Percentiles rank a stretch among this genome's conserved stretches.
Evolutionary conservation across 2,329 filamentous ascomycete genomes (phyloP).

Genomic region (Westerdykella ornata): DNA sequence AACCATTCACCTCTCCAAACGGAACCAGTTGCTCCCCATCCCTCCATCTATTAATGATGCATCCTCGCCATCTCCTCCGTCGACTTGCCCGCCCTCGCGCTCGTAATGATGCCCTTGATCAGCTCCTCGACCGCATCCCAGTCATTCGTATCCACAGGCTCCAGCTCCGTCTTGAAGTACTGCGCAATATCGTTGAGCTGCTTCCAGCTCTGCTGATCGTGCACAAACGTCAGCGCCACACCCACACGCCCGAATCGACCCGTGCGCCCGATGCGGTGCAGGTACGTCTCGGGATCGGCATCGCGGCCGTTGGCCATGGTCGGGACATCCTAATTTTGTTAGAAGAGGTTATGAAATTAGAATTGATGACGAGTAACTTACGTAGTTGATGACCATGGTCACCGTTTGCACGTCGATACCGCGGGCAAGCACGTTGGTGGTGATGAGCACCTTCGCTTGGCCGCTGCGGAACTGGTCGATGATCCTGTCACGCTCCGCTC

Average conservation of each 20-base stretch:
- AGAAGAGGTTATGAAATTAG: slow-evolving; percentile 3
- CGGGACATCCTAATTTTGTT: slow-evolving; percentile 46
- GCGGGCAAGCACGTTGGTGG: slow-evolving; percentile 91
- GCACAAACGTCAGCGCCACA: slow-evolving; percentile 91
- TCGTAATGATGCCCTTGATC: slow-evolving; percentile 59
- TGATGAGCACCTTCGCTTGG: slow-evolving; percentile 90
- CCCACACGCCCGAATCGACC: slow-evolving; percentile 95
- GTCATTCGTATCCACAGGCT: slow-evolving; percentile 74
- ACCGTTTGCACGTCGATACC: slow-evolving; percentile 90
- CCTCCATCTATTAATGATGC: slow-evolving; percentile 36
- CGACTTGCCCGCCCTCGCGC: slow-evolving; percentile 36
- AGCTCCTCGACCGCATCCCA: slow-evolving; percentile 85
- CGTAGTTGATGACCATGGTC: slow-evolving; percentile 97
- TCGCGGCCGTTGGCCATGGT: slow-evolving; percentile 52
- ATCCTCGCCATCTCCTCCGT: slow-evolving; percentile 36
- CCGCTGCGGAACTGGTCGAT: slow-evolving; percentile 82
- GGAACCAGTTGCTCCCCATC: slow-evolving; percentile 48
- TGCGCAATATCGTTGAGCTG: slow-evolving; percentile 73
- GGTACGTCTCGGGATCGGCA: slow-evolving; percentile 89
- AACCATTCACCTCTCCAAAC: slow-evolving; percentile 56
- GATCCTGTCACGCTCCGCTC: slow-evolving; percentile 71
- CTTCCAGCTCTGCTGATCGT: slow-evolving; percentile 73
- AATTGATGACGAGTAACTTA: slow-evolving; percentile 20
- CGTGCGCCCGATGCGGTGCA: slow-evolving; percentile 95
- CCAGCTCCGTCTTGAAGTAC: slow-evolving; percentile 74